Evolutionary conservation across 352 stramenopile genomes (phyloP).

Genomic region (Phytophthora aleatoria): DNA sequence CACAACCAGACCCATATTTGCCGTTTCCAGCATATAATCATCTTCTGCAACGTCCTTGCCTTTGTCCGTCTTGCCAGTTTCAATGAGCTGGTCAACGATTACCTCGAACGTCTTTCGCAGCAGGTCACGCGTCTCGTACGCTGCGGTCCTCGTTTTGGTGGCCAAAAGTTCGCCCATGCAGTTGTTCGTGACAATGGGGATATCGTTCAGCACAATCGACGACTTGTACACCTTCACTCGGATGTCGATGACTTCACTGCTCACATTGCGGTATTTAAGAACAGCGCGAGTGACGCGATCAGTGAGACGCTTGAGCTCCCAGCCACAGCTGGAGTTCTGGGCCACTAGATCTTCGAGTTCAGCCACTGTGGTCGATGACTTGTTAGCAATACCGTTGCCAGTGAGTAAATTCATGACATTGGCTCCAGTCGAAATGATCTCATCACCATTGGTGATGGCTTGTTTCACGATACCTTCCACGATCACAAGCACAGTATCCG

Average conservation of each 20-base stretch:
- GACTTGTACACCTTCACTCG: constrained; percentile 35
- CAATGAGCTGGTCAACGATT: constrained; percentile 35
- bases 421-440: constrained; percentile 27
- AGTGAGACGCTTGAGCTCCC: constrained; percentile 30
- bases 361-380: constrained; percentile 12
- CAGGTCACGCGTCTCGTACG: constrained; percentile 32
- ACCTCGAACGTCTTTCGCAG: constrained; percentile 36
- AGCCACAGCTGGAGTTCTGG: constrained; percentile 32
- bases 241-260: constrained; percentile 8
- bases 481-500: constrained; percentile 10
- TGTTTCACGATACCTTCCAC: constrained; percentile 38
- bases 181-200: constrained; percentile 37
- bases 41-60: constrained; percentile 28
- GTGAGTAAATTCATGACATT: constrained; percentile 34
- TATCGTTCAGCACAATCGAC: constrained; percentile 36
- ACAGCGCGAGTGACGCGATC: constrained; percentile 26
- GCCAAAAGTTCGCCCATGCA: constrained; percentile 30
- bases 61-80: constrained; percentile 29
- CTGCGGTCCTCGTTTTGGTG: constrained; percentile 13
- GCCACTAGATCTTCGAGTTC: constrained; percentile 27
- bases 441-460: constrained; percentile 28
- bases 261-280: constrained; percentile 21
- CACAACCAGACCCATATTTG: constrained; percentile 35
- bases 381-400: constrained; percentile 11
- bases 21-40: constrained; percentile 39